Percentiles rank a stretch among this genome's conserved stretches.
Evolutionary conservation across 2,329 filamentous ascomycete species (phyloP).

Genomic region (Penicillium digitatum): DNA sequence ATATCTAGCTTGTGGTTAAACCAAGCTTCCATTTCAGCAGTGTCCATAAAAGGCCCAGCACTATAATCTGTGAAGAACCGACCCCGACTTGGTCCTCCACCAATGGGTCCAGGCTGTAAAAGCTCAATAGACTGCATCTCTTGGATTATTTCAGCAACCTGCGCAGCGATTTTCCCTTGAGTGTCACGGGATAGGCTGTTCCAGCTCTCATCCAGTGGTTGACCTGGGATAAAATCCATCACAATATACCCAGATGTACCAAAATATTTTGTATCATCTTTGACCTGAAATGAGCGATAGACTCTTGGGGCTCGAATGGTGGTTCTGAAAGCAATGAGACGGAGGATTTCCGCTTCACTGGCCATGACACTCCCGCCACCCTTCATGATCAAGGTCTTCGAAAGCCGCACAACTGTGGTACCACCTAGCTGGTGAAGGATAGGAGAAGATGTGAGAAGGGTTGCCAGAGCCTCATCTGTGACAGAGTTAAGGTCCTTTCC

Average conservation of each 20-base stretch:
- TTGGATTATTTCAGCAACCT: constrained; percentile 21
- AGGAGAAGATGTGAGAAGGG: constrained; percentile 16
- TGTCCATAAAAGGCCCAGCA: constrained; percentile 20
- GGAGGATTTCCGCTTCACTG: constrained; percentile 21
- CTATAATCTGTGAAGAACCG: constrained; percentile 25
- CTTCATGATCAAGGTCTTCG: constrained; percentile 23
- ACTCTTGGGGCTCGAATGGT: constrained; percentile 22
- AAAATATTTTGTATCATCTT: constrained; percentile 22
- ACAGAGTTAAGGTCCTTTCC: not conserved
- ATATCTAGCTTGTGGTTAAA: constrained; percentile 31
- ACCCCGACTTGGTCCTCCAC: constrained; percentile 19
- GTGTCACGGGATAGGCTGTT: constrained; percentile 13
- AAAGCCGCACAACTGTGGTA: constrained; percentile 27
- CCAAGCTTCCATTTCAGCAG: constrained; percentile 21
- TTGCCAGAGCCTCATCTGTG: not conserved
- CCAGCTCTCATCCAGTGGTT: constrained; percentile 26
- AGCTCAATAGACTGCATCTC: constrained; percentile 20
- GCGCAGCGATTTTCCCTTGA: constrained; percentile 15
- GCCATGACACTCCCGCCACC: constrained; percentile 19
- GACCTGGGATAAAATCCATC: constrained; percentile 29
- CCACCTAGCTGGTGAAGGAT: constrained; percentile 19
- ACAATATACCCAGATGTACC: constrained; percentile 27
- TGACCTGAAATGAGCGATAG: constrained; percentile 22
- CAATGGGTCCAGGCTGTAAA: constrained; percentile 15
- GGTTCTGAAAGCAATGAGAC: constrained; percentile 19